phyloP scores from a whole-genome alignment of 192 early-diverging fungal genomes.

The Coemansia pectinata region DNA sequence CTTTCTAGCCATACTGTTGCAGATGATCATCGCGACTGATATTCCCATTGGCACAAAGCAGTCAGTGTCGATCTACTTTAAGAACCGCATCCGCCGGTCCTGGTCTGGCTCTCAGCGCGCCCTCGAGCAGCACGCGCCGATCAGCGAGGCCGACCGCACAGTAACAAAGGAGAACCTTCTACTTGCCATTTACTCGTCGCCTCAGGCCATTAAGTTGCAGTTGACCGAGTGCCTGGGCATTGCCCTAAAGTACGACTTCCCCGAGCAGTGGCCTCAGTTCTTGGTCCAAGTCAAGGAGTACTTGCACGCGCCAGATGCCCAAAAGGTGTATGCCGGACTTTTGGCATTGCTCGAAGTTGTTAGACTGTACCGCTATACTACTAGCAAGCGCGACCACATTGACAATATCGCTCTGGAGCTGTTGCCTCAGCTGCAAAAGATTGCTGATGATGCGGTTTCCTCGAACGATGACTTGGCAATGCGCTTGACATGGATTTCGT shows the following conservation, averaged over 20 bases:
- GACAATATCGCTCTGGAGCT: constrained; percentile 70
- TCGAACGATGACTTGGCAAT: constrained; percentile 73
- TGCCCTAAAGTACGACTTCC: constrained; percentile 79
- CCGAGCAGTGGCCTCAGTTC: constrained; percentile 79
- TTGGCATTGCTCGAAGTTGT: constrained; percentile 78
- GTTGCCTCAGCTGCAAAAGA: constrained; percentile 76
- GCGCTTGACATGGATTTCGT: constrained; percentile 78
- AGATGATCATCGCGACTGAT: constrained; percentile 40
- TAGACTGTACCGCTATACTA: constrained; percentile 74
- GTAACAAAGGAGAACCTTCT: constrained; percentile 76
- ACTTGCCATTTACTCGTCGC: constrained; percentile 68
- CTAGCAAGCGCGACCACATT: constrained; percentile 65
- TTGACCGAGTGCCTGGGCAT: constrained; percentile 73
- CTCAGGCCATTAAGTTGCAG: constrained; percentile 78
- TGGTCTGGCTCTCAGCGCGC: constrained; percentile 59
- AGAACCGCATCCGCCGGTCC: constrained; percentile 73
- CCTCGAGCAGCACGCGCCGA: constrained; percentile 47
- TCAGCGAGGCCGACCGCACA: constrained; percentile 69
- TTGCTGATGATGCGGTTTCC: constrained; percentile 66
- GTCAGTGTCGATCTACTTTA: constrained; percentile 80
- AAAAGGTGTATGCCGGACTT: constrained; percentile 75
- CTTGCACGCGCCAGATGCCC: constrained; percentile 65
- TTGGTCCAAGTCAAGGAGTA: constrained; percentile 64
- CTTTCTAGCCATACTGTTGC: constrained; percentile 49
- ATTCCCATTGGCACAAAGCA: constrained; percentile 42